A percentile compares a stretch with the other conserved stretches of the same genome.
These are phyloP conservation scores for Amaranthus tricolor DNA, from an alignment of 179 eudicot genomes.

Conservation along the genomic window DNA sequence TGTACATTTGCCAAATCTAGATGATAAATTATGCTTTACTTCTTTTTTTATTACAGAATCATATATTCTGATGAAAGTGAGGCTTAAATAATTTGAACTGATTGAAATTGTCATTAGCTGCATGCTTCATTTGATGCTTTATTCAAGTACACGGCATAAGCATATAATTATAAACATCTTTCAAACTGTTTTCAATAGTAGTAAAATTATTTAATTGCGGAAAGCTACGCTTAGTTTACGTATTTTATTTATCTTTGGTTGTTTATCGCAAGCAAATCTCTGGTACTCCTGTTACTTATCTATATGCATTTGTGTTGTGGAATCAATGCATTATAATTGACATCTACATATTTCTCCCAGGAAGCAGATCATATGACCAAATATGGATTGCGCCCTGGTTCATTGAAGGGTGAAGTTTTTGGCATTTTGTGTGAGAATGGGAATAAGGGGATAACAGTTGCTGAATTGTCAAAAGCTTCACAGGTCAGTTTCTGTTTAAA, in stretches of 20 bases:
- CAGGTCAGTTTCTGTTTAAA: slow-evolving; percentile 42
- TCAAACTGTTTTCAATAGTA: too few relatives aligned
- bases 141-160: too few relatives aligned
- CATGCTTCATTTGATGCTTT: too few relatives aligned
- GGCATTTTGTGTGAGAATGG: slow-evolving; percentile 61
- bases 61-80: too few relatives aligned
- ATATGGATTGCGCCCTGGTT: slow-evolving; percentile 66
- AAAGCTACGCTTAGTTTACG: too few relatives aligned
- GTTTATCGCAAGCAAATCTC: neutral
- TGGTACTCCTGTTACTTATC: neutral
- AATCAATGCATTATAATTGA: slow-evolving; percentile 14
- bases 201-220: too few relatives aligned
- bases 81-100: too few relatives aligned
- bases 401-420: slow-evolving; percentile 85
- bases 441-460: slow-evolving; percentile 59
- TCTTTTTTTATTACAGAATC: too few relatives aligned
- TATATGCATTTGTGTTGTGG: neutral
- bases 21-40: too few relatives aligned
- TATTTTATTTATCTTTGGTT: neutral
- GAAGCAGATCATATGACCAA: slow-evolving; percentile 57
- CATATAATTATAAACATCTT: too few relatives aligned
- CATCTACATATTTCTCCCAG: slow-evolving; percentile 30
- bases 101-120: too few relatives aligned
- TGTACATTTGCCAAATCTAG: too few relatives aligned
- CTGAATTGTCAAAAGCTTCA: slow-evolving; percentile 58